Base-by-base conservation (phyloP, 192 early-diverging fungal species). In the Coemansia furcata region DNA sequence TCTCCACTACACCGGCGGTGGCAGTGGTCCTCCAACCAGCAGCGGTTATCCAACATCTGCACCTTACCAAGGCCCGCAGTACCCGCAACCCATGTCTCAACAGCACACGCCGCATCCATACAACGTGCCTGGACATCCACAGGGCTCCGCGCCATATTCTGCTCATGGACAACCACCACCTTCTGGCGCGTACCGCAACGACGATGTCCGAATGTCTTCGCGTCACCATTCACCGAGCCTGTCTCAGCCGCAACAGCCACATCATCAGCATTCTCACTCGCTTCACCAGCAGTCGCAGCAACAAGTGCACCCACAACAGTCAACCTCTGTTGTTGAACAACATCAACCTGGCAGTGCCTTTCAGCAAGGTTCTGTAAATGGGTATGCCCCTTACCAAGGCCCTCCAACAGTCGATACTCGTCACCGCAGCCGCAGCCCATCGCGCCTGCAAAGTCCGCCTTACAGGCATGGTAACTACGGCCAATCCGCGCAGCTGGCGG, bases 341-440 rank as follows among this genome's bases (percentile, higher is more conserved):
- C 57, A 19, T 11, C 58, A 21, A 1, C 49, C 52, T 36, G 40
- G 11, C 12, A 23, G 69, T 9, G 37, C 80, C 35, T 82, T 82
- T 71, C 74, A 71, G 58, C 74, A 73, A 26, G 74, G 71, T 0
- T 68, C 74, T 33, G 50, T 73, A 26, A 82, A 82, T 49, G 80
- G 80, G 3, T 82, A 73, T 40, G 35, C 47, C 3, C 26, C 68
- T n/a, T 77, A 76, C 19, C 58, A 62, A 0, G 71, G 65, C 1
- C 65, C 67, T 3, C 52, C 63, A 2, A 58, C 33, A 4, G 61
- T 38, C 11, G 69, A 65, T 52, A 30, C 44, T 8, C 63, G 57
- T 33, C 49, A 50, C 19, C 69, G 62, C 59, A 71, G 65, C 42
- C 70, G 68, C 68, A 82, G 79, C 50, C 80, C 80, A 11, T 44